A percentile compares a stretch with the other conserved stretches of the same genome.
phyloP scores from a whole-genome alignment of 1,139 yeast species.

The Yamadazyma sp. region DNA sequence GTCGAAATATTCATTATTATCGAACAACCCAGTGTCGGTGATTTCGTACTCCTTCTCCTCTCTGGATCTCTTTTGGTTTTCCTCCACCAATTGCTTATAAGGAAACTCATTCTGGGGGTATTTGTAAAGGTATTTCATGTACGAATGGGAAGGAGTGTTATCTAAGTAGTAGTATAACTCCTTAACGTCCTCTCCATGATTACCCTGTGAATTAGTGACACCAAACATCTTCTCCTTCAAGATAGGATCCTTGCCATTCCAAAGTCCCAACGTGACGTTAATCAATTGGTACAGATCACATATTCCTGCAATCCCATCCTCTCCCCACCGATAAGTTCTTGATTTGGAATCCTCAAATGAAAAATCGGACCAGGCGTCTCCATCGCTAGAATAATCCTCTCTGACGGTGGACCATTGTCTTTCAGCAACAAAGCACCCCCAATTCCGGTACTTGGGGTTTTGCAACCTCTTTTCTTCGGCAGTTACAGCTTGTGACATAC shows the following conservation, averaged over 20 bases:
- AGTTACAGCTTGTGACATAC: constrained; percentile 19
- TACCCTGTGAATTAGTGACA: constrained; percentile 88
- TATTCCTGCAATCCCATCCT: constrained; percentile 93
- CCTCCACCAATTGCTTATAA: constrained; percentile 70
- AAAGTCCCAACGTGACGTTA: constrained; percentile 77
- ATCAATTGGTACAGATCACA: constrained; percentile 81
- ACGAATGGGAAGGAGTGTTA: constrained; percentile 91
- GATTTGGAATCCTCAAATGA: constrained; percentile 86
- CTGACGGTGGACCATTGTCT: constrained; percentile 95
- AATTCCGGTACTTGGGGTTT: constrained; percentile 66
- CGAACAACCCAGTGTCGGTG: constrained; percentile 73
- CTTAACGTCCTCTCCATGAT: constrained; percentile 95
- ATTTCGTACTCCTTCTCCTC: constrained; percentile 70
- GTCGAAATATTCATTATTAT: constrained; percentile 83
- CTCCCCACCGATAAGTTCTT: constrained; percentile 93
- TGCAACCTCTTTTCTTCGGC: constrained; percentile 72
- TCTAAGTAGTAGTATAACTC: constrained; percentile 82
- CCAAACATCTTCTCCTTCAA: constrained; percentile 89
- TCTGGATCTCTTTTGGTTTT: constrained; percentile 66
- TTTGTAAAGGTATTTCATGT: constrained; percentile 90
- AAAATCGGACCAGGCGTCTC: constrained; percentile 92
- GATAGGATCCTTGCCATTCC: constrained; percentile 89
- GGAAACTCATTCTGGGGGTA: constrained; percentile 88
- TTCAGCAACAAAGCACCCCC: constrained; percentile 94
- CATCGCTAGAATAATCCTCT: constrained; percentile 84